Percentiles rank a stretch among this genome's conserved stretches.
These are phyloP conservation scores for Wickerhamiella brachini DNA, from an alignment of 805 yeast genomes.

Conservation along the genomic window DNA sequence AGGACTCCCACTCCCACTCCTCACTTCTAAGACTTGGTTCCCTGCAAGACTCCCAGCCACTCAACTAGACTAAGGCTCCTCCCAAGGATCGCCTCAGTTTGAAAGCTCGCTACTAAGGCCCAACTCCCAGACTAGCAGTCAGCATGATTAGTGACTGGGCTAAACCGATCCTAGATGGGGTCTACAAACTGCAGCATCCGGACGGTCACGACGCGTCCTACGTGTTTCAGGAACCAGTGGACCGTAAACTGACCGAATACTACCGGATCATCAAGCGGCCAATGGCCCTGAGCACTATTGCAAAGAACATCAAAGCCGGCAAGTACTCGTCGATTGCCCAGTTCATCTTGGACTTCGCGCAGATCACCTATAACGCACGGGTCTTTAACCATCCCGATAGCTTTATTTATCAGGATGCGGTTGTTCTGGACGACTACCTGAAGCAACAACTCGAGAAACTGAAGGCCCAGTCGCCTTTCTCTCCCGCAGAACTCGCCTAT, in stretches of 20 bases:
- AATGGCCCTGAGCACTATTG: slow-evolving; percentile 64
- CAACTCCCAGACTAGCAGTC: neutral
- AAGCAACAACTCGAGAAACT: slow-evolving; percentile 37
- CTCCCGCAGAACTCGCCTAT: slow-evolving; percentile 29
- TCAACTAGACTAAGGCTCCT: neutral
- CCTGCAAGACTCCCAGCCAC: no score
- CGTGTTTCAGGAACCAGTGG: slow-evolving; percentile 63
- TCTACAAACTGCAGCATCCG: slow-evolving; percentile 21
- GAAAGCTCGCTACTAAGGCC: no score
- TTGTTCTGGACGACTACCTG: slow-evolving; percentile 40
- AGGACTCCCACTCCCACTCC: no score
- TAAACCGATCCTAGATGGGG: slow-evolving; percentile 21
- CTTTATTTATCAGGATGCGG: slow-evolving; percentile 54
- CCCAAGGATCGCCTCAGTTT: no score
- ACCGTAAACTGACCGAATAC: slow-evolving; percentile 59
- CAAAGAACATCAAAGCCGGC: slow-evolving; percentile 36
- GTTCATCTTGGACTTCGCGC: slow-evolving; percentile 65
- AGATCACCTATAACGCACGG: slow-evolving; percentile 82
- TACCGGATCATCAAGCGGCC: slow-evolving; percentile 68
- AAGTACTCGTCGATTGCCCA: slow-evolving; percentile 49
- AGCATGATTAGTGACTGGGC: slow-evolving; percentile 1
- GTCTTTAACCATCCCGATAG: slow-evolving; percentile 64
- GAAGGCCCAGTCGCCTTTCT: slow-evolving; percentile 27
- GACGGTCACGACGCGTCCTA: slow-evolving; percentile 34
- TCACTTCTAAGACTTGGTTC: no score